A percentile compares a stretch with the other conserved stretches of the same genome.
phyloP scores from a whole-genome alignment of 2,329 filamentous ascomycete genomes.

The Tolypocladium amazonense region DNA sequence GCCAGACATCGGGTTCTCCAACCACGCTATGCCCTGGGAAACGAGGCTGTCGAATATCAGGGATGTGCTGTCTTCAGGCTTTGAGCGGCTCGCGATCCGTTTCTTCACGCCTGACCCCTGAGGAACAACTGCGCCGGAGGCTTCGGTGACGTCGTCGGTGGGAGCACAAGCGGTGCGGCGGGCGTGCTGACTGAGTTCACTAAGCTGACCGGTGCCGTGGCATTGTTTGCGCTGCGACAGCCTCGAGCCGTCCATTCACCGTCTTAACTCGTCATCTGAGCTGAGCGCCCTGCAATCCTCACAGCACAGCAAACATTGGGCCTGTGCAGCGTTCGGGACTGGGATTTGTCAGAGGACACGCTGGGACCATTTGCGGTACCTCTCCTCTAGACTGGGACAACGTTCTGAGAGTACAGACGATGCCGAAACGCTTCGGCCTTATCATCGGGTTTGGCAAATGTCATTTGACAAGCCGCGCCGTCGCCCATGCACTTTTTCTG shows the following conservation, averaged over 20 bases:
- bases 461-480: not conserved
- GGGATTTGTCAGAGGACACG: not conserved
- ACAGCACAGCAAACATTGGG: slow-evolving; percentile 1
- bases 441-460: not conserved
- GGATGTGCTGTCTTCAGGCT: too few relatives aligned
- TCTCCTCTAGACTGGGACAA: not conserved
- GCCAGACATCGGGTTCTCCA: not conserved
- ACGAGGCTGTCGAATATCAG: not conserved
- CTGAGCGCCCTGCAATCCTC: not conserved
- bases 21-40: not conserved
- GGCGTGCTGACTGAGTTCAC: not conserved
- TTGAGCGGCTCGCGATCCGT: not conserved
- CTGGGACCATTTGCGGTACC: not conserved
- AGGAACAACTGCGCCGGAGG: not conserved
- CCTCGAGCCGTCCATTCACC: not conserved
- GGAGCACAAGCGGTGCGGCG: not conserved
- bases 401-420: slow-evolving; percentile 1
- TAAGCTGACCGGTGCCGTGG: too few relatives aligned
- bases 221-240: not conserved
- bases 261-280: slow-evolving; percentile 1
- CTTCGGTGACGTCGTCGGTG: not conserved
- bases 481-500: not conserved
- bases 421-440: slow-evolving; percentile 8
- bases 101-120: not conserved
- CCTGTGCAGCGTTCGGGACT: not conserved